Base-by-base conservation (phyloP, 2,329 filamentous ascomycete species). In the Pseudogymnoascus sp. region DNA sequence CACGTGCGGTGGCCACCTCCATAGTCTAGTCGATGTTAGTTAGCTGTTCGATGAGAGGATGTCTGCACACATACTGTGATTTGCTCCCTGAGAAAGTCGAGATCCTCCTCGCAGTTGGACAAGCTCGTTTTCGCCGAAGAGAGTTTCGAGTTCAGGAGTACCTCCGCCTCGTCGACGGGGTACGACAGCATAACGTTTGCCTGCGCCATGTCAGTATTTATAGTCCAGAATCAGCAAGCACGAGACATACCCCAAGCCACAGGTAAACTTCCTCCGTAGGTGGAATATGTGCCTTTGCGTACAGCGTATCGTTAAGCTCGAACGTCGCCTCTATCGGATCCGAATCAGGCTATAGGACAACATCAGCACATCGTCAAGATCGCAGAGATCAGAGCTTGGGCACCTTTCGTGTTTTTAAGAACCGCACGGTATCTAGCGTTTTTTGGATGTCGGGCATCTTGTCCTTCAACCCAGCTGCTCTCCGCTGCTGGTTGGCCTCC, bases 151-250 rank as follows among this genome's bases (percentile, higher is more conserved):
- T 83, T 79, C 63, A 99, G 81, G 68, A 99, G 82, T 46, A 82
- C 80, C 77, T 93, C 87, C 0, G 95, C 95, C 77, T 97, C 95
- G 15, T 87, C 84, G 66, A 97, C 87, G 3, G 93, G 91, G 74
- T 99, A 99, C 60, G 95, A 87, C 64, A 99, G 81, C 95, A 99
- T 99, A 59, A 97, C 93, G 71, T 99, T 99, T 64, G 95, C 93
- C 88, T 90, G 65, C 42, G 31, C 31, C 13, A 60, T 44, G 62
- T 72, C 61, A 72, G 11, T 40, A n/a, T 13, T 10, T 13, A 29
- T 59, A 53, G 42, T 23, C 21, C 11, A 0, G 4, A 21, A 26
- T 11, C 26, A 31, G n/a, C 17, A 6, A 46, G 17, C 26, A 21
- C 1, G 33, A n/a, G 21, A 78, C 83, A 23, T 81, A 90, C 88